These are phyloP conservation scores for Podaxis sp. DNA, from an alignment of 768 basidiomycete genomes.

Conservation along the genomic window DNA sequence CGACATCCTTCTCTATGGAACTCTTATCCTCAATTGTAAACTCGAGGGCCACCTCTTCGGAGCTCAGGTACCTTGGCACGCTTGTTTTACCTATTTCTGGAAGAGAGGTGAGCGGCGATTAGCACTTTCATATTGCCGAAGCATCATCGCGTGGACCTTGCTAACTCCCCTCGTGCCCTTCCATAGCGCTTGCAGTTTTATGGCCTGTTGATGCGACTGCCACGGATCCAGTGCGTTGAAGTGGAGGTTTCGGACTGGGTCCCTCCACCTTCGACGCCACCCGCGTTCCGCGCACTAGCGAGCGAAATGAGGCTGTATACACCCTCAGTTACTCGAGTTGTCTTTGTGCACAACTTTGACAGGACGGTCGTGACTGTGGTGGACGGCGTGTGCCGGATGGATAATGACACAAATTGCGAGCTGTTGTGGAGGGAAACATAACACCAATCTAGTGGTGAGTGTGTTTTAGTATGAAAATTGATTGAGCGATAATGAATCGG, in stretches of 20 bases:
- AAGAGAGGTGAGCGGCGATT: conserved; percentile 41
- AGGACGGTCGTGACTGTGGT: conserved; percentile 46
- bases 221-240: conserved; percentile 53
- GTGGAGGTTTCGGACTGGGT: conserved; percentile 68
- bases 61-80: conserved; percentile 61
- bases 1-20: conserved; percentile 52
- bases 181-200: conserved; percentile 62
- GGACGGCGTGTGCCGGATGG: conserved; percentile 35
- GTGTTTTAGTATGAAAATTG: background rate
- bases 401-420: conserved; percentile 29
- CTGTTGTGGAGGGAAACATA: conserved; percentile 35
- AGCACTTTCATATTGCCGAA: background rate
- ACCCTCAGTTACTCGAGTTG: conserved; percentile 46
- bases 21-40: conserved; percentile 44
- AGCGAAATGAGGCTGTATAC: conserved; percentile 63
- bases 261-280: conserved; percentile 50
- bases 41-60: conserved; percentile 31
- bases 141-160: conserved; percentile 12
- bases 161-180: conserved; percentile 12
- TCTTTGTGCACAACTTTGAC: conserved; percentile 68
- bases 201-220: conserved; percentile 54
- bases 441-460: conserved; percentile 16
- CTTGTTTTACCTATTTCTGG: conserved; percentile 62
- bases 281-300: conserved; percentile 57
- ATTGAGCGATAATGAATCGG: conserved; percentile 16